Evolutionary conservation across 345 rosid genomes (phyloP).

Genomic region (Pseudoturritis turrita): DNA sequence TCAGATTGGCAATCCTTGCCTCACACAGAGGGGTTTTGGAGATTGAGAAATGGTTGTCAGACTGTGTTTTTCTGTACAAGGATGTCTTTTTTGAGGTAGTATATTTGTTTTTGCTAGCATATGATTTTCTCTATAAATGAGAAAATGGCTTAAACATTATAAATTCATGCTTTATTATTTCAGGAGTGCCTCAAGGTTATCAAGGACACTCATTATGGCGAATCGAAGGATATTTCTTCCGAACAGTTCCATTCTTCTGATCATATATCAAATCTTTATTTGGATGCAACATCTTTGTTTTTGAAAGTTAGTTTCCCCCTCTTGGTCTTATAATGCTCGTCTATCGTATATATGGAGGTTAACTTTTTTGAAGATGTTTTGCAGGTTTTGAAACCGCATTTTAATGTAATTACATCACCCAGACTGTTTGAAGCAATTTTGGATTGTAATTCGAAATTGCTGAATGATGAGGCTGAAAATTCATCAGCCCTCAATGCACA

Average conservation of each 20-base stretch:
- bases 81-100: conserved; percentile 70
- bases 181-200: conserved; percentile 77
- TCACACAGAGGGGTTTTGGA: conserved; percentile 56
- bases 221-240: conserved; percentile 48
- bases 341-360: background rate
- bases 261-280: conserved; percentile 42
- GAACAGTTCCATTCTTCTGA: conserved; percentile 44
- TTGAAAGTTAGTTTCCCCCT: conserved; percentile 47
- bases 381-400: background rate
- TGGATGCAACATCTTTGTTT: conserved; percentile 49
- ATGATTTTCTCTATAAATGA: background rate
- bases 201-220: conserved; percentile 56
- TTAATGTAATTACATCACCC: background rate
- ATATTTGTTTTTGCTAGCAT: background rate
- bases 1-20: conserved; percentile 67
- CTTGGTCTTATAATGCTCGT: background rate
- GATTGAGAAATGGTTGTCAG: conserved; percentile 62
- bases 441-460: too few species aligned
- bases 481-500: too few species aligned
- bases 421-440: background rate
- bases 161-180: conserved; percentile 17
- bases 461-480: too few species aligned
- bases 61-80: conserved; percentile 41
- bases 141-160: background rate
- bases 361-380: background rate